Base-by-base conservation (phyloP, 2,329 filamentous ascomycete genomes). In the Botrytis sinoallii region DNA sequence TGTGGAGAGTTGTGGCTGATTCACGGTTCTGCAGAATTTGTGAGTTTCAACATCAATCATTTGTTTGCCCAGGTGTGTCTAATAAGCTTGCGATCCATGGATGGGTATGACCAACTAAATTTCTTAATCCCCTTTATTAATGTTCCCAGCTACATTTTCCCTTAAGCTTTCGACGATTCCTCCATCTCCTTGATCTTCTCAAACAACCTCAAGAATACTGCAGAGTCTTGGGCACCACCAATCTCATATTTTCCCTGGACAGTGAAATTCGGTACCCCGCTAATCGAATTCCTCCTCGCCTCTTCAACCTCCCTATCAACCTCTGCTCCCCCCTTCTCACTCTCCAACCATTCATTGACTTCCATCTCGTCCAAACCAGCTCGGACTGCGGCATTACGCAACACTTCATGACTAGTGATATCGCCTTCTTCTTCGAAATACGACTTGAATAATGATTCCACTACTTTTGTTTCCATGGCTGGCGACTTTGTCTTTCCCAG, bases 201-300 rank as follows among this genome's bases (percentile, higher is more conserved):
- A 81, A 95, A 92, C 66, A 91, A 83, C 78, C 89, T 85, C 75
- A 93, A 81, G 79, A 95, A 95, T 2, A 86, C 87, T 64, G 85
- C 84, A 3, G 90, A 86, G 74, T 94, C 92, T 83, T 94, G 90
- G 1, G 92, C 93, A 1, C 93, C 93, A 42, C 89, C 87, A 44
- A 95, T 82, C 77, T 90, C 87, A 81, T 89, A 91, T 77, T 84
- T 85, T 2, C 85, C 90, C 79, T 95, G 91, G 75, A 96, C 87
- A 20, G 89, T 89, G 80, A 93, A 95, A 81, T 92, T 89, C 10
- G 93, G 93, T 75, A 96, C 93, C 0, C 92, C 92, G 71, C 83
- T 86, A 57, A 95, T 79, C 16, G 83, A 83, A 78, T 86, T 85
- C 84, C 77, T 83, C 82, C 42, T 82, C 75, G 29, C 85, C 82